Percentiles rank a stretch among this genome's conserved stretches.
These are phyloP conservation scores for Paraphoma sp. DNA, from an alignment of 2,329 filamentous ascomycete genomes.

Conservation along the genomic window DNA sequence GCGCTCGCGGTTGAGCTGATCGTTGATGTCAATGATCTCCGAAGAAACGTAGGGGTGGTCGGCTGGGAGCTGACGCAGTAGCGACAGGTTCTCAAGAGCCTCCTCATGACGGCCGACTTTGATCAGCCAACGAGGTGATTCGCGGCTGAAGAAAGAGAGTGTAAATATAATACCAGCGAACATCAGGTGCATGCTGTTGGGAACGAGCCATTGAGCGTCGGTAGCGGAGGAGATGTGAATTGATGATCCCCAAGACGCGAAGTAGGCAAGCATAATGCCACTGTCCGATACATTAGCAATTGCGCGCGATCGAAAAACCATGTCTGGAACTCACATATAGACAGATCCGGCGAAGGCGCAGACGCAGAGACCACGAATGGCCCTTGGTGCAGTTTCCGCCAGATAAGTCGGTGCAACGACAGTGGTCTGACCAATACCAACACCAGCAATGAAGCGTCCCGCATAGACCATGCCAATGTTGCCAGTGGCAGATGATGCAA, in stretches of 20 bases:
- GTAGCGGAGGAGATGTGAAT: slow-evolving; percentile 58
- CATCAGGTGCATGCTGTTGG: slow-evolving; percentile 78
- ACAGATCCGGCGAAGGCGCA: slow-evolving; percentile 74
- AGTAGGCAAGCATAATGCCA: slow-evolving; percentile 81
- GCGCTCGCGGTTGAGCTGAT: slow-evolving; percentile 71
- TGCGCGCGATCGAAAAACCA: too few species aligned
- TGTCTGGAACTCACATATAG: too few species aligned
- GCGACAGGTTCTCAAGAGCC: slow-evolving; percentile 63
- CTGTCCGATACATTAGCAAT: not conserved
- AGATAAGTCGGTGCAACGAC: slow-evolving; percentile 76
- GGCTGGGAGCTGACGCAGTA: slow-evolving; percentile 64
- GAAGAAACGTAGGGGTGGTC: slow-evolving; percentile 67
- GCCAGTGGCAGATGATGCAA: slow-evolving; percentile 44
- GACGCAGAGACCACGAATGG: slow-evolving; percentile 75
- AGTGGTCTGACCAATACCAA: slow-evolving; percentile 71
- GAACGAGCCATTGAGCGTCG: slow-evolving; percentile 64
- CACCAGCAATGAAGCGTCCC: slow-evolving; percentile 70
- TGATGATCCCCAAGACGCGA: slow-evolving; percentile 65
- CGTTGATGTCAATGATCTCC: slow-evolving; percentile 70
- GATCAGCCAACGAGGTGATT: slow-evolving; percentile 75
- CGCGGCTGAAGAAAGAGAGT: slow-evolving; percentile 71
- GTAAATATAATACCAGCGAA: slow-evolving; percentile 75
- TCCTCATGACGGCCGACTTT: slow-evolving; percentile 67
- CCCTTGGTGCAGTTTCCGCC: slow-evolving; percentile 73
- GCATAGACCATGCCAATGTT: slow-evolving; percentile 63